phyloP scores from a whole-genome alignment of 257 asterid genomes.

The Henckelia pumila region DNA sequence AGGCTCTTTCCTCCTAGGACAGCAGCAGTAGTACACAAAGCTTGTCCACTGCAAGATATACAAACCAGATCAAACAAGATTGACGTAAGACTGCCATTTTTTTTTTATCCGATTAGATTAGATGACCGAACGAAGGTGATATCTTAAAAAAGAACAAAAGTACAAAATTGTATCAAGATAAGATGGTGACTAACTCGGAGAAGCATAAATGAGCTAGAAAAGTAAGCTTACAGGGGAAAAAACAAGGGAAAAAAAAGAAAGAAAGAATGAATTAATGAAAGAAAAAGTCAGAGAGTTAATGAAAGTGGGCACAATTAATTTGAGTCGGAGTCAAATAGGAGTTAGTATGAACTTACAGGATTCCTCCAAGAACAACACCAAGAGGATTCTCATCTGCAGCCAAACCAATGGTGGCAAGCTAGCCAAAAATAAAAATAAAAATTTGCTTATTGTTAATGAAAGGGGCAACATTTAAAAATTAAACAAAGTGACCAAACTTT shows the following conservation, averaged over 20 bases:
- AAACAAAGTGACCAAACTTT: neutral
- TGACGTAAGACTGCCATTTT: neutral
- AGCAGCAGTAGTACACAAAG: conserved; percentile 92
- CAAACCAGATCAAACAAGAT: conserved; percentile 19
- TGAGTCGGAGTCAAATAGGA: neutral
- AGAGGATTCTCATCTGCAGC: conserved; percentile 99
- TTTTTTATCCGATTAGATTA: neutral
- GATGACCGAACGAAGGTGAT: neutral
- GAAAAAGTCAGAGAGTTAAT: neutral
- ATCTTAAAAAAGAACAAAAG: neutral
- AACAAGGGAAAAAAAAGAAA: too few species aligned
- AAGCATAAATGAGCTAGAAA: neutral
- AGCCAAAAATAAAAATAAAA: too few species aligned
- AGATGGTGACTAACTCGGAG: too few species aligned
- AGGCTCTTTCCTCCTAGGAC: conserved; percentile 94
- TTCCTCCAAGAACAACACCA: conserved; percentile 99
- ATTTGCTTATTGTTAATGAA: conserved; percentile 13
- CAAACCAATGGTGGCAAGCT: conserved; percentile 98
- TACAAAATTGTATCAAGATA: neutral
- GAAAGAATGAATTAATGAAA: neutral
- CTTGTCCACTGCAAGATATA: conserved; percentile 73
- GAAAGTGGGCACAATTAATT: neutral
- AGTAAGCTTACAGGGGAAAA: neutral
- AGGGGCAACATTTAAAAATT: neutral
- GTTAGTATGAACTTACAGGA: conserved; percentile 56